Conservation (phyloP, 129 eudicot genomes). For the Dittrichia graveolens region DNA sequence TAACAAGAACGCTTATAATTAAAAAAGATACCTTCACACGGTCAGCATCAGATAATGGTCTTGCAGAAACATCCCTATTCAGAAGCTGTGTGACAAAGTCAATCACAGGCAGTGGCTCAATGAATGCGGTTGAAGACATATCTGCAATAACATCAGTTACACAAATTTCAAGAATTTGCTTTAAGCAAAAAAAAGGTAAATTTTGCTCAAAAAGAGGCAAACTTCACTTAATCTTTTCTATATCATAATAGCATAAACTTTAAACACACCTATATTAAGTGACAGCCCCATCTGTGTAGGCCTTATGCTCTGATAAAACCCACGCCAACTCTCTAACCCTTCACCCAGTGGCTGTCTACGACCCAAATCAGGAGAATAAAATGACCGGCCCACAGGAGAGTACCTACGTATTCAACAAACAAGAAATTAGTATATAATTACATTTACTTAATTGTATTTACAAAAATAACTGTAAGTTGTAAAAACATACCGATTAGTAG, state of each 20-base stretch:
- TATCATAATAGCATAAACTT: not conserved
- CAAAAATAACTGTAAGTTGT: not conserved
- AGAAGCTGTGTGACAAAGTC: slow-evolving; percentile 83
- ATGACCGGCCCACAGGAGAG: slow-evolving; percentile 83
- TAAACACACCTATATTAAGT: slow-evolving; percentile 62
- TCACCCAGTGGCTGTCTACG: slow-evolving; percentile 85
- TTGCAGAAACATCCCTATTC: slow-evolving; percentile 68
- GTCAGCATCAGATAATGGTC: slow-evolving; percentile 92
- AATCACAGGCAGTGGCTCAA: slow-evolving; percentile 89
- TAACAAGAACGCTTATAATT: too few species aligned
- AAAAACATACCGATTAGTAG: slow-evolving; percentile 62
- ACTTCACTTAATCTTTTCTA: too few species aligned
- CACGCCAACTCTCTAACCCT: slow-evolving; percentile 95
- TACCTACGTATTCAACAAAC: slow-evolving; percentile 48
- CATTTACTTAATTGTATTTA: not conserved
- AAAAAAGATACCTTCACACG: slow-evolving; percentile 67
- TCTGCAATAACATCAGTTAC: slow-evolving; percentile 47
- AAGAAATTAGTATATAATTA: not conserved
- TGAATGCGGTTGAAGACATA: slow-evolving; percentile 99
- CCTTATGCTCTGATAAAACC: slow-evolving; percentile 91
- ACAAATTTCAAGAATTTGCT: not conserved
- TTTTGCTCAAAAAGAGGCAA: not conserved
- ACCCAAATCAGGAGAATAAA: slow-evolving; percentile 80
- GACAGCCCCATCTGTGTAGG: slow-evolving; percentile 99
- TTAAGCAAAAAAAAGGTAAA: not conserved